phyloP scores from a whole-genome alignment of 176 grass and related monocot genomes.

The Luzula sylvatica region DNA sequence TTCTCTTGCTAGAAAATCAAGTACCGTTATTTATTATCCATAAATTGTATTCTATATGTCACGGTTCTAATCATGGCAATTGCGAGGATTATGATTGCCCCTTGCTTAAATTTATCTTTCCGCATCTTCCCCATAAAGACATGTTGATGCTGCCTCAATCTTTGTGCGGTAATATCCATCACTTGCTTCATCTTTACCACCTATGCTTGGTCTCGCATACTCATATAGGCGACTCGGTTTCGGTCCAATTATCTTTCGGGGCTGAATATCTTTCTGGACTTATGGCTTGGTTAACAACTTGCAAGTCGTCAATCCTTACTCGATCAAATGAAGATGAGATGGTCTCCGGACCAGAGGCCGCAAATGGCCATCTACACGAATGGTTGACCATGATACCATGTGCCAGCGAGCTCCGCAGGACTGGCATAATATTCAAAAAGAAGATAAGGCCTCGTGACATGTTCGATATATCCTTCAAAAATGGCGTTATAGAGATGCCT shows the following conservation, averaged over 20 bases:
- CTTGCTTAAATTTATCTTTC: not conserved
- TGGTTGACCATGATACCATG: conserved; percentile 5
- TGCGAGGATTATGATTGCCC: not conserved
- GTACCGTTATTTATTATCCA: conserved; percentile 19
- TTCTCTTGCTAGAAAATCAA: conserved; percentile 39
- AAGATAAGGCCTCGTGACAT: not conserved
- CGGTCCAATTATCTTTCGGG: not conserved
- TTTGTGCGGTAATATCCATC: not conserved
- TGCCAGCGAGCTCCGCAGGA: conserved; percentile 20
- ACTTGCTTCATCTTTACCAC: conserved; percentile 31
- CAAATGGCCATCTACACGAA: too few species aligned
- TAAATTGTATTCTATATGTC: not conserved
- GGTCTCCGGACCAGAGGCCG: too few species aligned
- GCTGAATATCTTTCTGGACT: not conserved
- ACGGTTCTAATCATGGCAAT: rapidly evolving
- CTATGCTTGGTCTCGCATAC: not conserved
- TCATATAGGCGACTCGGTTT: not conserved
- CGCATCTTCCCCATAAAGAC: too few species aligned
- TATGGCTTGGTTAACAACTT: not conserved
- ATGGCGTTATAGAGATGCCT: conserved; percentile 27
- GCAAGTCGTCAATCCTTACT: too few species aligned
- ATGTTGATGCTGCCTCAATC: not conserved
- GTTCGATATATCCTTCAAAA: conserved; percentile 10
- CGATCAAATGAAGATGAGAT: too few species aligned
- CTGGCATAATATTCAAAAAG: not conserved